Evolutionary conservation across 768 basidiomycete species (phyloP), one percentile per base, ranked within the genome.

Genomic region (Clavaria fumosa): DNA sequence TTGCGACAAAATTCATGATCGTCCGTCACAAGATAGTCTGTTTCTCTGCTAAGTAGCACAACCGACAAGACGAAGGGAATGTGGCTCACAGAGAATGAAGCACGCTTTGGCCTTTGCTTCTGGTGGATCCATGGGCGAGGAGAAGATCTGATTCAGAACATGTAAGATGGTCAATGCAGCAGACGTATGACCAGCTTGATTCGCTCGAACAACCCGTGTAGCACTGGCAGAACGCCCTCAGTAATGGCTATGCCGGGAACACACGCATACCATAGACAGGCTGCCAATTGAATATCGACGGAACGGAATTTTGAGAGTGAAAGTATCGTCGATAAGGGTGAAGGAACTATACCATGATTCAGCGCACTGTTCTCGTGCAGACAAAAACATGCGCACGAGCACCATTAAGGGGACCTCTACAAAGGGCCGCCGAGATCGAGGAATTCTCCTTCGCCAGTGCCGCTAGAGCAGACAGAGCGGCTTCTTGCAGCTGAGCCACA

Each of bases 1-100:
- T 65, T 60, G 39, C 75, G 60, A 45, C 82, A 78, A 0, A 89
- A 60, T 1, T 66, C 60, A 0, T 65, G 60, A 47, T 88, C 72
- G 45, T 91, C 89, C 12, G 65, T 59, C 2, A 85, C 74, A 1
- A 93, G 66, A 50, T 73, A 51, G 53, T 77, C 79, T 73, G 39
- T 11, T 23, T 2, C 20, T n/a, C 23, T 11, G 40, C 12, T 19
- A 5, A 5, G 27, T 5, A 32, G 19, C 22, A 17, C 7, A 20
- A 38, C 22, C 7, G 14, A 40, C 17, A 32, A 34, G 23, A 24
- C 34, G 23, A 35, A 24, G 40, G 35, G 30, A 21, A 31, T 22
- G 7, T 14, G 11, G 64, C 75, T 10, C 41, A 88, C 83, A 75
- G 0, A 93, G 55, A 11, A 78, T 69, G 49, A 80, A 82, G 50